These are phyloP conservation scores for Elsinoe ampelina DNA, from an alignment of 2,329 filamentous ascomycete species.

Conservation along the genomic window DNA sequence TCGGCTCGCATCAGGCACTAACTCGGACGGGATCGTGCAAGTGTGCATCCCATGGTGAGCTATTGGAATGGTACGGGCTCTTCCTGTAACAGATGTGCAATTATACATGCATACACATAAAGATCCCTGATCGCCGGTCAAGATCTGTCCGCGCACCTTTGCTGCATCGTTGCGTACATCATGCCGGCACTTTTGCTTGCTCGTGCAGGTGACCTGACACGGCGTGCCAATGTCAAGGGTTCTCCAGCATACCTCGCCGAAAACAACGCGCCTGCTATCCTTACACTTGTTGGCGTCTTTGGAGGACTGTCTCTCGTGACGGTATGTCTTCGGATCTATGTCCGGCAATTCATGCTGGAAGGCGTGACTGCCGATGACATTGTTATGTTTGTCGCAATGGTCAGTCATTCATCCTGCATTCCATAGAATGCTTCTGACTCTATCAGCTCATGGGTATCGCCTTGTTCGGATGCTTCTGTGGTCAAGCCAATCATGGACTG, in stretches of 20 bases:
- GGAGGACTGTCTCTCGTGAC: constrained; percentile 15
- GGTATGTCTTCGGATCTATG: constrained; percentile 20
- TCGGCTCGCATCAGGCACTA: neutral
- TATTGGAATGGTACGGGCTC: constrained; percentile 1
- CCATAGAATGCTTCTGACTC: neutral
- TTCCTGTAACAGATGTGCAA: neutral
- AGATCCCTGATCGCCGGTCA: constrained; percentile 9
- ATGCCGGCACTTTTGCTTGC: constrained; percentile 10
- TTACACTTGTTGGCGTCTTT: constrained; percentile 15
- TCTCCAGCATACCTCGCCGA: constrained; percentile 6
- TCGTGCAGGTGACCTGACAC: neutral
- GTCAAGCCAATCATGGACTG: constrained; percentile 38
- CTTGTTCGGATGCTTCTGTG: constrained; percentile 35
- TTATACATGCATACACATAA: constrained; percentile 4
- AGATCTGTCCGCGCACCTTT: neutral
- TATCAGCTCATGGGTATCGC: constrained; percentile 19
- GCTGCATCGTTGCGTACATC: neutral
- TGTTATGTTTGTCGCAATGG: constrained; percentile 34
- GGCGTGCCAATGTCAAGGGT: neutral
- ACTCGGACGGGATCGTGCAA: neutral
- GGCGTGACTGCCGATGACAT: constrained; percentile 43
- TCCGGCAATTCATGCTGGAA: constrained; percentile 39
- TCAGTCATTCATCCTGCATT: constrained; percentile 16
- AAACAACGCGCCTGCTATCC: constrained; percentile 15
- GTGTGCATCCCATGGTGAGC: neutral